Conservation (phyloP, 441 rosid species). For the Adansonia grandidieri region DNA sequence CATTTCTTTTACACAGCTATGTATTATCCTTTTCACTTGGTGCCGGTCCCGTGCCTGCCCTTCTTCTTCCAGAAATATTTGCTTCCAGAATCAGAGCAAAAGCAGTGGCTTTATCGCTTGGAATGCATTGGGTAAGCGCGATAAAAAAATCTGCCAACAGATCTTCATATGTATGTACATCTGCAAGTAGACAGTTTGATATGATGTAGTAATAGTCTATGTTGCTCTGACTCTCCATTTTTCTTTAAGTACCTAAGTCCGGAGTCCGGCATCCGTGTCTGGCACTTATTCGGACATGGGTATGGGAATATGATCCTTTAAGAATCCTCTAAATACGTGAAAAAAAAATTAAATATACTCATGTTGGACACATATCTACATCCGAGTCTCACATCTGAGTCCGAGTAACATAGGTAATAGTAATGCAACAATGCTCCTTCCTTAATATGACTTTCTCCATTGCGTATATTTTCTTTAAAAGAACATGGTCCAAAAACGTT, state of each 20-base stretch:
- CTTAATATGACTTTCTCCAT: neutral
- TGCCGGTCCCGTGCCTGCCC: conserved; percentile 98
- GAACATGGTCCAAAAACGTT: neutral
- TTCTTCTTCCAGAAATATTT: conserved; percentile 95
- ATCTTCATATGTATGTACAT: neutral
- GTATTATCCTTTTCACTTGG: conserved; percentile 97
- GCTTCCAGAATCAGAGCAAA: conserved; percentile 97
- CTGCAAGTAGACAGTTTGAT: neutral
- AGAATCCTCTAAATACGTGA: no score
- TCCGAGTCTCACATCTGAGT: no score
- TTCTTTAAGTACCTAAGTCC: no score
- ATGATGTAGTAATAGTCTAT: neutral
- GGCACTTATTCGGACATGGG: no score
- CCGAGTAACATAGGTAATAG: neutral
- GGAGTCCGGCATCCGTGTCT: no score
- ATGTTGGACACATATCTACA: no score
- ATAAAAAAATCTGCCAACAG: neutral
- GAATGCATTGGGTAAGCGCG: conserved; percentile 88
- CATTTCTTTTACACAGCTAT: conserved; percentile 57
- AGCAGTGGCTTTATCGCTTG: conserved; percentile 90
- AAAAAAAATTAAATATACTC: no score
- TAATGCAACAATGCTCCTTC: neutral
- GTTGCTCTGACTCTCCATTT: no score
- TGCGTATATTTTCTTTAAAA: conserved; percentile 12
- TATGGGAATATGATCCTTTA: no score